Conservation (phyloP, 345 rosid genomes). For the Linum lewisii region DNA sequence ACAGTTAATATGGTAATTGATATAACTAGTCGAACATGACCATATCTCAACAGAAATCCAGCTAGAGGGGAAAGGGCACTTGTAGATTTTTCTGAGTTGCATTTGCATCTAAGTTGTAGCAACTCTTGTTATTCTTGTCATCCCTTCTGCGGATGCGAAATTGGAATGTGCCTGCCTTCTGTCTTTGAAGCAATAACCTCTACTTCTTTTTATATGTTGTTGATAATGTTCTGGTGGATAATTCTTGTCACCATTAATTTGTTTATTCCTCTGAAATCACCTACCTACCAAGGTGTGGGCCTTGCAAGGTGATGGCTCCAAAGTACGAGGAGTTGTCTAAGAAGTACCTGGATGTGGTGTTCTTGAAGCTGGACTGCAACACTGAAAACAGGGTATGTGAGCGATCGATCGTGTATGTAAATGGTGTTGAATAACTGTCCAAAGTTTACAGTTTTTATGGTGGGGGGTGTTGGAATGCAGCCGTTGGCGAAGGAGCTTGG, state of each 20-base stretch:
- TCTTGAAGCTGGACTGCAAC: constrained; percentile 92
- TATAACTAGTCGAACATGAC: too few species aligned
- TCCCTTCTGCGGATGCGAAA: not conserved
- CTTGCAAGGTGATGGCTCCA: constrained; percentile 90
- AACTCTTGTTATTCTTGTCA: not conserved
- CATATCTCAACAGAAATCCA: too few species aligned
- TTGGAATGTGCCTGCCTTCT: not conserved
- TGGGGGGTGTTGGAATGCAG: constrained; percentile 23
- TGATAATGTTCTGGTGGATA: too few species aligned
- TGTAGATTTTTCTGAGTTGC: too few species aligned
- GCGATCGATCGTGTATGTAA: too few species aligned
- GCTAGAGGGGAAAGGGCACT: too few species aligned
- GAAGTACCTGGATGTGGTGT: constrained; percentile 70
- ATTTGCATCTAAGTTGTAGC: not conserved
- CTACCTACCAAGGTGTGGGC: constrained; percentile 72
- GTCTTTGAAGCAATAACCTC: too few species aligned
- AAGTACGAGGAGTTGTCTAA: constrained; percentile 60
- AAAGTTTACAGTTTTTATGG: not conserved
- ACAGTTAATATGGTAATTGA: too few species aligned
- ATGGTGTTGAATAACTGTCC: not conserved
- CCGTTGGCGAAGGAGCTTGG: constrained; percentile 91
- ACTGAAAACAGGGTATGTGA: constrained; percentile 63
- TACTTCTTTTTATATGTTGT: too few species aligned
- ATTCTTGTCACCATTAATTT: too few species aligned
- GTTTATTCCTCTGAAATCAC: too few species aligned